phyloP scores from a whole-genome alignment of 257 asterid genomes.

The Ilex asprella region DNA sequence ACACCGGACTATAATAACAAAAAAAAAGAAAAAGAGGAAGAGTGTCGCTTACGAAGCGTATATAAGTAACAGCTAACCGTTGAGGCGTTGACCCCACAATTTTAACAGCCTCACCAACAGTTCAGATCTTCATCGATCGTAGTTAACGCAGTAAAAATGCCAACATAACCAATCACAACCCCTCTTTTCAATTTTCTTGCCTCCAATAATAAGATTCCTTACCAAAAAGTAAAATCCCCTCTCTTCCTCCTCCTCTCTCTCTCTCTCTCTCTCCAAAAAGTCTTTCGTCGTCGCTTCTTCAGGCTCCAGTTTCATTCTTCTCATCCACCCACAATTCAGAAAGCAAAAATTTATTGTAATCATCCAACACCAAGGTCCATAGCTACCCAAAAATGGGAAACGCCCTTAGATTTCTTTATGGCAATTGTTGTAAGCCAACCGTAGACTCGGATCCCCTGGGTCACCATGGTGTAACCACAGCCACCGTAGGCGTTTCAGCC shows the following conservation, averaged over 20 bases:
- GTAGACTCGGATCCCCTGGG: constrained; percentile 46
- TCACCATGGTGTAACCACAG: constrained; percentile 58
- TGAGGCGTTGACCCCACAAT: background rate
- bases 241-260: background rate
- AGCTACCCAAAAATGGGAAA: constrained; percentile 51
- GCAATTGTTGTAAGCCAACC: constrained; percentile 40
- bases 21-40: too few relatives aligned
- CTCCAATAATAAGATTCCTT: constrained; percentile 12
- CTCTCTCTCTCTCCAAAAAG: background rate
- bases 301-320: background rate
- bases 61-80: background rate
- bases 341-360: background rate
- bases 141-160: background rate
- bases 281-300: background rate
- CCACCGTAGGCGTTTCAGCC: constrained; percentile 56
- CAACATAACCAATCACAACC: constrained; percentile 5
- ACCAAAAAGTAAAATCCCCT: background rate
- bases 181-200: background rate
- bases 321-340: background rate
- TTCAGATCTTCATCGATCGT: constrained; percentile 2
- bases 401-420: constrained; percentile 53
- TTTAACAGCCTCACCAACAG: background rate
- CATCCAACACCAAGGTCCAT: background rate
- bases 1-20: too few relatives aligned
- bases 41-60: too few relatives aligned